Base-by-base conservation (phyloP, 2,329 filamentous ascomycete species). In the Botrytis tulipae region DNA sequence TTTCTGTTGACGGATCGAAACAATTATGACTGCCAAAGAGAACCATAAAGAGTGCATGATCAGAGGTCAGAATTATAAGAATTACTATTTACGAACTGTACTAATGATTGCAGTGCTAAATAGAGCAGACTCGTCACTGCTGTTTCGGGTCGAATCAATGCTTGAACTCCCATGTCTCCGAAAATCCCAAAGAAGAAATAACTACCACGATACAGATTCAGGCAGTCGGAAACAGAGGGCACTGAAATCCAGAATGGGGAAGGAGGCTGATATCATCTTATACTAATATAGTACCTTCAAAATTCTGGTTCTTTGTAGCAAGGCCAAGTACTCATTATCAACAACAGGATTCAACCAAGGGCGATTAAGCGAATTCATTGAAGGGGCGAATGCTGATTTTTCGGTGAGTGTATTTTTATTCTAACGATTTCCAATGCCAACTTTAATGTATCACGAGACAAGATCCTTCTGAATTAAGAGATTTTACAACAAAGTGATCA, bases 221-320 rank as follows among this genome's bases (percentile, higher is more conserved):
- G 20, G 44, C 25, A 16, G 18, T 25, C 20, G 2, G 0, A 48
- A 32, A 16, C 62, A 48, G n/a, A 29, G 14, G 14, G 7, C 6
- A n/a, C 51, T 29, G n/a, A 32, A 18, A 0, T 0, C 0, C 6
- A 57, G 6, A 29, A 14, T 4, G 5, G 3, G 9, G 0, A 0
- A 29, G n/a, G n/a, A 54, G 7, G 14, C 4, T 14, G 20, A 0
- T 25, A 60, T 60, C 10, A 35, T 0, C 9, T 37, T 18, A 2
- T 29, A 16, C 12, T 29, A n/a, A 16, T 29, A 29, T 54, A 29
- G 12, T 3, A 7, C 14, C 4, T n/a, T 54, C n/a, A n/a, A 54
- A 8, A 54, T 18, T 1, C 5, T 54, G n/a, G n/a, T 14, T 16
- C 16, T 12, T 29, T n/a, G 5, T 8, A 54, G 3, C 2, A 29